A percentile compares a stretch with the other conserved stretches of the same genome.
phyloP scores from a whole-genome alignment of 805 yeast genomes.

The Kockiozyma suomiensis region DNA sequence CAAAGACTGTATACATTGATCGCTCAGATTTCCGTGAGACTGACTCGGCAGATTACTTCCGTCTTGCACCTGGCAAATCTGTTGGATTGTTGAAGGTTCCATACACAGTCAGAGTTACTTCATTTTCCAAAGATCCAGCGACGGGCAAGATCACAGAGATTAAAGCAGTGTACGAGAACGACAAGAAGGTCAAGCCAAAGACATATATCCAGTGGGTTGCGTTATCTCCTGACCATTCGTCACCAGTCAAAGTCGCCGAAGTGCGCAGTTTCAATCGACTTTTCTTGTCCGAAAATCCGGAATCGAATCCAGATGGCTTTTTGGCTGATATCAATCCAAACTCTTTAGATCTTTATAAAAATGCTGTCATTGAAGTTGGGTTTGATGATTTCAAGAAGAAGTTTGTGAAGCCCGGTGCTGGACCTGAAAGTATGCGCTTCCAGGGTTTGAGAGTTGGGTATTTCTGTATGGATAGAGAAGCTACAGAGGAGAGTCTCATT shows the following conservation, averaged over 20 bases:
- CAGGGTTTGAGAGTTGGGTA: conserved; percentile 97
- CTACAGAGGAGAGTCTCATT: conserved; percentile 61
- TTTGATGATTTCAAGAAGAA: conserved; percentile 64
- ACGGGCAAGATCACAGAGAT: conserved; percentile 68
- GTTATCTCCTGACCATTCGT: conserved; percentile 57
- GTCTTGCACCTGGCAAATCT: conserved; percentile 90
- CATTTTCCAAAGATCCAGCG: conserved; percentile 60
- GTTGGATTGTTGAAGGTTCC: conserved; percentile 96
- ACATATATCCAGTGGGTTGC: conserved; percentile 98
- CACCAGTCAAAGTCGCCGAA: conserved; percentile 70
- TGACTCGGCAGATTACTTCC: conserved; percentile 71
- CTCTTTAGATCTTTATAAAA: conserved; percentile 66
- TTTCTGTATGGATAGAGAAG: conserved; percentile 85
- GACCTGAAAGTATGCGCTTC: conserved; percentile 87
- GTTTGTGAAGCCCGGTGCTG: conserved; percentile 58
- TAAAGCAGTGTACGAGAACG: conserved; percentile 78
- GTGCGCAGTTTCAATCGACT: conserved; percentile 85
- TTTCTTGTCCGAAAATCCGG: conserved; percentile 89
- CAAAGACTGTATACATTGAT: conserved; percentile 80
- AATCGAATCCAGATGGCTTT: conserved; percentile 84
- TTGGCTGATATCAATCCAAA: conserved; percentile 79
- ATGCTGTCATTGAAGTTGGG: conserved; percentile 77
- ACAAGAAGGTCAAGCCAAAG: conserved; percentile 74
- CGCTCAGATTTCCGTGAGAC: conserved; percentile 80
- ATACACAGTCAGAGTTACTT: conserved; percentile 69